Conservation (phyloP, 2,329 filamentous ascomycete genomes). For the Trematosphaeria pertusa region DNA sequence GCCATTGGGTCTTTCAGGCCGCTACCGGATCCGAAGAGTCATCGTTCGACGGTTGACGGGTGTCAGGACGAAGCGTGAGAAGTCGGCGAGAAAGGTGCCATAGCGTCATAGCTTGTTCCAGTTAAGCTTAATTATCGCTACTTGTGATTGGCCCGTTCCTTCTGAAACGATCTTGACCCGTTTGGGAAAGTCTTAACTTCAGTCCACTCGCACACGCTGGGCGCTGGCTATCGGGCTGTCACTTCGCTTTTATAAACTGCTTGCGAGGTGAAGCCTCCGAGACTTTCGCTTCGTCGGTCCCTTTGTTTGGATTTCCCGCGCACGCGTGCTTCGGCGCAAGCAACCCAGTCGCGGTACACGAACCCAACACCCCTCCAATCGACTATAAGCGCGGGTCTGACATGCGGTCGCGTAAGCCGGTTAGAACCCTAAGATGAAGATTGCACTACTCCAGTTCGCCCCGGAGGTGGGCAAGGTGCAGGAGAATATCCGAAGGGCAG, state of each 20-base stretch:
- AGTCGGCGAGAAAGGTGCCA: slow-evolving; percentile 25
- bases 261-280: too few species aligned
- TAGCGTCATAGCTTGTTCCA: slow-evolving; percentile 39
- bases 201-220: slow-evolving; percentile 2
- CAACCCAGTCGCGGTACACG: too few species aligned
- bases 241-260: too few species aligned
- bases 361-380: too few species aligned
- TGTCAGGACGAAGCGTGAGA: slow-evolving; percentile 6
- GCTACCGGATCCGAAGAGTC: slow-evolving; percentile 24
- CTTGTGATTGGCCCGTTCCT: slow-evolving; percentile 22
- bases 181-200: slow-evolving; percentile 17
- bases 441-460: slow-evolving; percentile 75
- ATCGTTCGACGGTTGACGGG: slow-evolving; percentile 20
- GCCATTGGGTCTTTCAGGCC: slow-evolving; percentile 50
- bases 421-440: too few species aligned
- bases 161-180: slow-evolving; percentile 15
- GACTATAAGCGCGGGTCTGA: too few species aligned
- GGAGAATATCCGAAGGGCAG: slow-evolving; percentile 73
- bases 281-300: too few species aligned
- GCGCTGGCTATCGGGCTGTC: too few species aligned
- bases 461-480: slow-evolving; percentile 73
- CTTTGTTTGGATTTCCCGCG: too few species aligned
- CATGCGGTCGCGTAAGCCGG: too few species aligned
- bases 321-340: too few species aligned
- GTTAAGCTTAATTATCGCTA: slow-evolving; percentile 23